Base-by-base conservation (phyloP, 2,329 filamentous ascomycete species). In the Colletotrichum nymphaeae region DNA sequence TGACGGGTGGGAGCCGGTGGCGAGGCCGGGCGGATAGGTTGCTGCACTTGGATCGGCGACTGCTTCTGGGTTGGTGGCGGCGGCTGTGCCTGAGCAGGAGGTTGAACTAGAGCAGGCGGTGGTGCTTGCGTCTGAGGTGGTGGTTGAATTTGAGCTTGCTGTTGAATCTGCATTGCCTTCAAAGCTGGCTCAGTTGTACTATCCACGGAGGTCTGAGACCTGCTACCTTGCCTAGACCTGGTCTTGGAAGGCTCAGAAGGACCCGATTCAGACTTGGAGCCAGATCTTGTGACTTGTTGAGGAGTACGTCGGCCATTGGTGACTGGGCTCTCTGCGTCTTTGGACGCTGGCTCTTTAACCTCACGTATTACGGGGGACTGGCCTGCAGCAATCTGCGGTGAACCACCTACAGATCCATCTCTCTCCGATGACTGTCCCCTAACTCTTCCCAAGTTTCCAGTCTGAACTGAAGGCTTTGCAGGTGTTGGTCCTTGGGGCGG, bases 181-280 rank as follows among this genome's bases (percentile, higher is more conserved):
- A 90, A 80, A 1, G 84, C 81, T 4, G 88, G 86, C 75, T 94
- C 93, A 30, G 88, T 88, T 2, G 88, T 89, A 77, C 90, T 93
- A 76, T 97, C 94, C 14, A 94, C 85, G 0, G 93, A 93, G 32
- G 88, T 88, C 78, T 93, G 92, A 46, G 88, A 86, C 22, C 90
- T 88, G 30, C 90, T 88, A n/a, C 63, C 76, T 67, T 80, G 80
- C n/a, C 77, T 79, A 35, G 80, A 52, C 63, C 83, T 83, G 28
- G 76, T 76, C 72, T 82, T 88, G n/a, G 77, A 63, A 1, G 76
- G 28, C 16, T 80, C 79, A 12, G 75, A 74, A 46, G 78, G 80
- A 11, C 65, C 74, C 14, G 80, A 73, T 22, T 88, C 82, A 59
- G 82, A 77, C 75, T 81, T 83, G 57, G 84, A 81, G 46, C 78